phyloP scores from a whole-genome alignment of 305 asterid species.

The Nicotiana rustica region DNA sequence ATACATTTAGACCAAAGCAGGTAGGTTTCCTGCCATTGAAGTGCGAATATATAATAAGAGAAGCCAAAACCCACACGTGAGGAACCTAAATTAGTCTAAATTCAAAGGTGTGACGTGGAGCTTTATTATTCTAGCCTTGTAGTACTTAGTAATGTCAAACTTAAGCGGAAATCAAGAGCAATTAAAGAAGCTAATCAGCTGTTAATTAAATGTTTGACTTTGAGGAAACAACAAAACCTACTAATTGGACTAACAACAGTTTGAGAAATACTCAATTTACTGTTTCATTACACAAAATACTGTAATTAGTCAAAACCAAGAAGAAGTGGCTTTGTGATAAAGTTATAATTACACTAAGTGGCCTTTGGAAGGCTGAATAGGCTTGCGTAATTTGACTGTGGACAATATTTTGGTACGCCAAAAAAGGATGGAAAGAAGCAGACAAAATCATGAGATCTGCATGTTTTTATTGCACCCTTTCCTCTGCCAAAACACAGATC shows the following conservation, averaged over 20 bases:
- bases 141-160: slow-evolving; percentile 11
- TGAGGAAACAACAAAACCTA: slow-evolving; percentile 53
- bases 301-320: neutral
- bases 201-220: slow-evolving; percentile 48
- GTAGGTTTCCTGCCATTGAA: slow-evolving; percentile 23
- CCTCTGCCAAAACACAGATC: slow-evolving; percentile 51
- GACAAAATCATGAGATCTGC: slow-evolving; percentile 67
- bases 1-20: slow-evolving; percentile 10
- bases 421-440: slow-evolving; percentile 33
- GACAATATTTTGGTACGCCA: neutral
- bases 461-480: slow-evolving; percentile 57
- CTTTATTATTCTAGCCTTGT: neutral
- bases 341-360: neutral
- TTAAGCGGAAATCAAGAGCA: slow-evolving; percentile 28
- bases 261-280: neutral
- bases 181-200: neutral
- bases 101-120: slow-evolving; percentile 31
- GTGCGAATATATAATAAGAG: neutral
- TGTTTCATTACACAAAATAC: slow-evolving; percentile 1
- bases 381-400: neutral
- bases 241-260: slow-evolving; percentile 47
- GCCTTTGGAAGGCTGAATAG: neutral
- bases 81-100: slow-evolving; percentile 2
- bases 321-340: neutral
- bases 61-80: slow-evolving; percentile 44